Evolutionary conservation across 768 basidiomycete genomes (phyloP), one percentile per base, ranked within the genome.

Genomic region (Pleurotus eryngii): DNA sequence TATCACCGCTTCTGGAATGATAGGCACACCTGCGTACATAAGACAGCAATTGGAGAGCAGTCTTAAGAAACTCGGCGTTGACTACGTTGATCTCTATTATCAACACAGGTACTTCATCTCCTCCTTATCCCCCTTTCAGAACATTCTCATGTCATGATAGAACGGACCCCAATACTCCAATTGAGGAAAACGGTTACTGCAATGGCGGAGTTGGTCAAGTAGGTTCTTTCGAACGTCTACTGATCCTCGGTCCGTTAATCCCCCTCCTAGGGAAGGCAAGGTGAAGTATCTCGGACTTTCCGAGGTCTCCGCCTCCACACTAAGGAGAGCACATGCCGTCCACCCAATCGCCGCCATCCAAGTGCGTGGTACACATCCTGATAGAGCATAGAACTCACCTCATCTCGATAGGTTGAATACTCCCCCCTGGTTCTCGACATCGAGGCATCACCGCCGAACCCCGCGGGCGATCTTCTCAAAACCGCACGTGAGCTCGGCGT

Each of bases 251-350:
- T 17, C 42, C 42, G n/a, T 45, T 35, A 9, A 35, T 35, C 7
- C n/a, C 18, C 18, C 46, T 67, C 68, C 57, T 61, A 68, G 76
- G 66, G 49, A 72, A 63, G 69, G 76, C 4, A 76, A 77, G 58
- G 72, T 81, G 46, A 76, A 74, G 53, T 77, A 81, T 59, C 68
- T 83, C 20, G 81, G 82, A 1, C 68, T 84, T 18, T 83, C 78
- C 6, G 82, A 84, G 57, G 71, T 70, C 55, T 76, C 73, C 6
- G 72, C 74, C 2, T 58, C 61, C 1, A 75, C 77, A 5, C 64
- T 83, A 18, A 76, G 78, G 37, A 76, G 82, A 6, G 82, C 81
- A 5, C 70, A 74, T 59, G 74, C 75, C 3, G 72, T 80, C 4
- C 75, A 77, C 51, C 77, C 76, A 9, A 74, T 79, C 55, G 60